Percentiles rank a stretch among this genome's conserved stretches.
These are phyloP conservation scores for Podospora pseudoanserina DNA, from an alignment of 495 filamentous ascomycete genomes.

Conservation along the genomic window DNA sequence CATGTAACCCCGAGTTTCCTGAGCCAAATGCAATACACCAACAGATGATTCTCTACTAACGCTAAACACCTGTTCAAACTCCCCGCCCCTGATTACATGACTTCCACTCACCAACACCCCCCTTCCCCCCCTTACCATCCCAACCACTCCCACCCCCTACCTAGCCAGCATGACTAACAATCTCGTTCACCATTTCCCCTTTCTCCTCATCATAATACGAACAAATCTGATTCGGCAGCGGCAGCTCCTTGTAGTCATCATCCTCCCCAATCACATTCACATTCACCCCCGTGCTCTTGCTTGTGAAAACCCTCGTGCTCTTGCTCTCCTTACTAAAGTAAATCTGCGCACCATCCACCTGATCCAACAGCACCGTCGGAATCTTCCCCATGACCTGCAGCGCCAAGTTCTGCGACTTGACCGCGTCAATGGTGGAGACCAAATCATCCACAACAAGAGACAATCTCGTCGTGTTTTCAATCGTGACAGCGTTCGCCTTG, in stretches of 20 bases:
- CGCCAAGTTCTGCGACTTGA: constrained; percentile 90
- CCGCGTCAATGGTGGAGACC: constrained; percentile 85
- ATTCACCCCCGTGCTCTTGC: constrained; percentile 80
- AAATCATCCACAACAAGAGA: constrained; percentile 85
- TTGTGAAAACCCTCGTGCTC: constrained; percentile 76
- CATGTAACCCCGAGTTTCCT: too few relatives aligned
- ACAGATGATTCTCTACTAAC: neutral
- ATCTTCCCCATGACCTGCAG: constrained; percentile 79
- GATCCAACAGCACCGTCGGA: constrained; percentile 85
- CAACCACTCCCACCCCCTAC: too few relatives aligned
- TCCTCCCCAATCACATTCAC: constrained; percentile 72
- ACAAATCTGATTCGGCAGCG: constrained; percentile 87
- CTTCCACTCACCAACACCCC: neutral
- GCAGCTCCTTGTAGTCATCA: constrained; percentile 76
- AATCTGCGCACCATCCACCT: constrained; percentile 83
- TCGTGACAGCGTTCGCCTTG: constrained; percentile 91
- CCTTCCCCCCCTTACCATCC: neutral
- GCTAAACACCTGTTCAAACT: neutral
- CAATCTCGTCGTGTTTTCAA: constrained; percentile 83
- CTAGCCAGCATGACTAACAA: constrained; percentile 81
- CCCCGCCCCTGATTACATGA: neutral
- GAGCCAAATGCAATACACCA: neutral
- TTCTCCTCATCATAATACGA: constrained; percentile 63
- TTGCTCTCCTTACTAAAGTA: constrained; percentile 78
- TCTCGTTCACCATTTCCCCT: constrained; percentile 75